Percentiles rank a stretch among this genome's conserved stretches.
These are phyloP conservation scores for Vigna trinervia DNA, from an alignment of 306 rosid species.

Conservation along the genomic window DNA sequence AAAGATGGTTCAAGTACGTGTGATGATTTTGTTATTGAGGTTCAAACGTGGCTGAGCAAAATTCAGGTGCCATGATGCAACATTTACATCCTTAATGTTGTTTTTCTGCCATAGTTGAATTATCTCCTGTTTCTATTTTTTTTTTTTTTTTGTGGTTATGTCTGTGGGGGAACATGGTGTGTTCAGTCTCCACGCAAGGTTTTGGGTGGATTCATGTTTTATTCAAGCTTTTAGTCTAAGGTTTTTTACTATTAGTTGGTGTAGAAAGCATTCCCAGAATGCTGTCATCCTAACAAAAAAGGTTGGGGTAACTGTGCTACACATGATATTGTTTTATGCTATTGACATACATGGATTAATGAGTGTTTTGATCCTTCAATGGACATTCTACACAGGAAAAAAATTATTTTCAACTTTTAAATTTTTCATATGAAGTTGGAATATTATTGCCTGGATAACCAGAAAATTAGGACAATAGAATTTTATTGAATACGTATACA, in stretches of 20 bases:
- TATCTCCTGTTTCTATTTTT: not conserved
- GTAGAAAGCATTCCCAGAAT: not conserved
- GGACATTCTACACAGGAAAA: not conserved
- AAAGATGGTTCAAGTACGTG: constrained; percentile 74
- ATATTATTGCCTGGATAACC: not conserved
- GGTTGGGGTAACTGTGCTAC: not conserved
- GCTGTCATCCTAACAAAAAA: not conserved
- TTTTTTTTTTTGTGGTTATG: not conserved
- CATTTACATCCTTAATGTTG: constrained; percentile 27
- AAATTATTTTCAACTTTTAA: not conserved
- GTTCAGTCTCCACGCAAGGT: not conserved
- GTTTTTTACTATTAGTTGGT: constrained; percentile 1
- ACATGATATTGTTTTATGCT: constrained; percentile 4
- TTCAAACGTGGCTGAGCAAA: constrained; percentile 86
- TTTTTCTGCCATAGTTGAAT: constrained; percentile 6
- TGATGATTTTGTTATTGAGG: constrained; percentile 87
- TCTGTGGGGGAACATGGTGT: not conserved
- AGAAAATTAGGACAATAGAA: not conserved
- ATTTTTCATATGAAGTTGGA: constrained; percentile 9
- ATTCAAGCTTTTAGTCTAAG: not conserved
- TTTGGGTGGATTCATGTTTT: not conserved
- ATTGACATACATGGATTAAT: constrained; percentile 15
- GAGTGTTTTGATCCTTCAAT: constrained; percentile 28
- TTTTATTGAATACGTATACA: not conserved
- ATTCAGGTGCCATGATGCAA: constrained; percentile 67